Evolutionary conservation across 2,329 filamentous ascomycete genomes (phyloP).

Genomic region (Neoascochyta sp.): DNA sequence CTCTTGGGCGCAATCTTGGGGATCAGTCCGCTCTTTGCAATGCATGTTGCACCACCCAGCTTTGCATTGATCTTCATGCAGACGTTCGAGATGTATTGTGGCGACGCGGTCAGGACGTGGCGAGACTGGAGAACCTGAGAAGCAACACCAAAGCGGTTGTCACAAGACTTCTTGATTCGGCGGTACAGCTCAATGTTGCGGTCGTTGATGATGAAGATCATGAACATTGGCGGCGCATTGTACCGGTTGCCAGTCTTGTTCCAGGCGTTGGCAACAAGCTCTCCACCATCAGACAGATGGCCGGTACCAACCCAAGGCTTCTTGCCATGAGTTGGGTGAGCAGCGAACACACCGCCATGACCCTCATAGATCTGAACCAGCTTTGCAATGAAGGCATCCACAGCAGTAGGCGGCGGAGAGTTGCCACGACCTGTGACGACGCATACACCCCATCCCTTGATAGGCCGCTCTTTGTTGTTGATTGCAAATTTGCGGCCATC

Average conservation of each 20-base stretch:
- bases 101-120: constrained; percentile 66
- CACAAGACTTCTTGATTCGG: constrained; percentile 82
- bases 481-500: constrained; percentile 73
- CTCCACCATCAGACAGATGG: constrained; percentile 40
- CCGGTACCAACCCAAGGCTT: constrained; percentile 30
- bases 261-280: constrained; percentile 52
- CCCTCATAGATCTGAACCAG: constrained; percentile 60
- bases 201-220: constrained; percentile 73
- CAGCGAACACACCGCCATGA: constrained; percentile 57
- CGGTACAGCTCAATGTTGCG: constrained; percentile 72
- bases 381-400: constrained; percentile 54
- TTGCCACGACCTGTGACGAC: constrained; percentile 54
- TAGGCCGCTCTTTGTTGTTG: constrained; percentile 54
- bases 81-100: constrained; percentile 90
- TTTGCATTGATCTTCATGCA: constrained; percentile 97
- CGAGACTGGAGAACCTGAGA: constrained; percentile 75
- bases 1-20: constrained; percentile 26
- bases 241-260: constrained; percentile 53
- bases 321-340: constrained; percentile 27
- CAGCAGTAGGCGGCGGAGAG: constrained; percentile 41
- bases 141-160: constrained; percentile 78
- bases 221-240: constrained; percentile 63
- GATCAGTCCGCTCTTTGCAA: constrained; percentile 42
- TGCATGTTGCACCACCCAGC: constrained; percentile 74
- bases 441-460: constrained; percentile 74